phyloP scores from a whole-genome alignment of 345 rosid species.

The Citrus glauca region DNA sequence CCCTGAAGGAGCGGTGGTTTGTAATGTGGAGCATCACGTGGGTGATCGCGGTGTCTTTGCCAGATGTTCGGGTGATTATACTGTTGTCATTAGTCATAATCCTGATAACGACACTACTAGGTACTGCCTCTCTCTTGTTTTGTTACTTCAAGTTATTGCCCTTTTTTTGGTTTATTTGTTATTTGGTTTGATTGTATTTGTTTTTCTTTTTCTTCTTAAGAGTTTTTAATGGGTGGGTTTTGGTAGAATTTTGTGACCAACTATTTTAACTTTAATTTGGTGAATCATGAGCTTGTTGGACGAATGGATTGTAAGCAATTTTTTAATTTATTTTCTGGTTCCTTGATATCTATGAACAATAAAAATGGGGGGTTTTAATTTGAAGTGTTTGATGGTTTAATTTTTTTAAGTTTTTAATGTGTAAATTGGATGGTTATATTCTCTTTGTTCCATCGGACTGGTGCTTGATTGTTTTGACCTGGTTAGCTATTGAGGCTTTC shows the following conservation, averaged over 20 bases:
- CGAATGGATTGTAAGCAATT: background rate
- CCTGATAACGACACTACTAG: slow-evolving; percentile 66
- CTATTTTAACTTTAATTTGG: background rate
- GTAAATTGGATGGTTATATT: background rate
- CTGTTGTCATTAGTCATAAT: slow-evolving; percentile 61
- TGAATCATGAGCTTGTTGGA: no score
- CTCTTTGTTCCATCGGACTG: background rate
- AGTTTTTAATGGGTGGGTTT: background rate
- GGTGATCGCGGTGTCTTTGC: slow-evolving; percentile 71
- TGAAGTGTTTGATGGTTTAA: background rate
- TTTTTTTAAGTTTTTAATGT: background rate
- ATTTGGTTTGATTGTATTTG: background rate
- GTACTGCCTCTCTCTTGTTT: slow-evolving; percentile 12
- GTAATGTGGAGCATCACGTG: slow-evolving; percentile 72
- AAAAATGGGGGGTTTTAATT: background rate
- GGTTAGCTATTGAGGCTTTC: background rate
- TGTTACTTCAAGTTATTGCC: background rate
- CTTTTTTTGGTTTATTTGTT: background rate
- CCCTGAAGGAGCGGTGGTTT: slow-evolving; percentile 72
- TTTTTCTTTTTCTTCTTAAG: background rate
- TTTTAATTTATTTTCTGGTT: background rate
- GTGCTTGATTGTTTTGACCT: background rate
- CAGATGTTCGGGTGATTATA: slow-evolving; percentile 57
- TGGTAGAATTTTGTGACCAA: no score
- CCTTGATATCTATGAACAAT: background rate